Conservation (phyloP, 163 green algal species). For the Scenedesmus sp. region DNA sequence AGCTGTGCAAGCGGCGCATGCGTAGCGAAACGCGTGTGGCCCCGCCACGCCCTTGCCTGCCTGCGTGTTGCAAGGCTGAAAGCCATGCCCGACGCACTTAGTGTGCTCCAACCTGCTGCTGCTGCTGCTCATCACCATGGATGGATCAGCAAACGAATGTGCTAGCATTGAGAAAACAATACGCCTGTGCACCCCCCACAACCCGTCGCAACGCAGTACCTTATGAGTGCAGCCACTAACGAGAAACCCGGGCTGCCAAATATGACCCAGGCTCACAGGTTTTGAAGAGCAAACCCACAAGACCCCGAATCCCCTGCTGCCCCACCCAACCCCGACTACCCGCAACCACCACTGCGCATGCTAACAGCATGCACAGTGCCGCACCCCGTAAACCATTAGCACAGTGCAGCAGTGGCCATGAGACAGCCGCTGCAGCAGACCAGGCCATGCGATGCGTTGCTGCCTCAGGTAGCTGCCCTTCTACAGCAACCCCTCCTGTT, state of each 20-base stretch:
- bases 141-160: neutral
- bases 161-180: neutral
- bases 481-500: neutral
- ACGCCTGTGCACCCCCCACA: neutral
- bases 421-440: neutral
- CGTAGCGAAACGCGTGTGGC: too few relatives aligned
- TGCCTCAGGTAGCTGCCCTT: neutral
- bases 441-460: neutral
- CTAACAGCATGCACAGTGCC: neutral
- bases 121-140: neutral
- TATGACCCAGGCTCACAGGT: slow-evolving; percentile 14
- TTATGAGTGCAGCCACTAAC: neutral
- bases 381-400: neutral
- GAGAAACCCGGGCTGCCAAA: neutral
- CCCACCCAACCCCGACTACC: neutral
- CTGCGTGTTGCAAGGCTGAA: neutral
- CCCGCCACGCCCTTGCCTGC: neutral
- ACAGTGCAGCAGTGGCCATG: neutral
- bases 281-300: neutral
- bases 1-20: too few relatives aligned
- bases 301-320: neutral
- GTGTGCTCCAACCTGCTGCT: neutral
- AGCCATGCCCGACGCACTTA: neutral
- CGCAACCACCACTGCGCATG: neutral
- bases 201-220: neutral